phyloP scores from a whole-genome alignment of 2,329 filamentous ascomycete genomes.

The Chrysoporthe cubensis region DNA sequence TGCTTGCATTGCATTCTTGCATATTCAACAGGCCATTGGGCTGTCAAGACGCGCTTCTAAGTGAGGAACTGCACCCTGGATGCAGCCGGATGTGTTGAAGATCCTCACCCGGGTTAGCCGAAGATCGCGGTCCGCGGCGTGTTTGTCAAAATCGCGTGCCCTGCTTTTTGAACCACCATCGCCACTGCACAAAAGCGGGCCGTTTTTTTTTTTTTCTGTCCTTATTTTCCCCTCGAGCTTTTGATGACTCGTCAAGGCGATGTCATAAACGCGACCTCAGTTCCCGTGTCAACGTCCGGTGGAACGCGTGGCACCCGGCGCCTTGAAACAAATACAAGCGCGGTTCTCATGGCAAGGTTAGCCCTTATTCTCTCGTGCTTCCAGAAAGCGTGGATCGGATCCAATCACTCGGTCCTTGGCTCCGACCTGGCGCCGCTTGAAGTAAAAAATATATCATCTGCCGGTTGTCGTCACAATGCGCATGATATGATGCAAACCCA shows the following conservation, averaged over 20 bases:
- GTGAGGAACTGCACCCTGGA: neutral
- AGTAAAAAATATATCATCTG: constrained; percentile 20
- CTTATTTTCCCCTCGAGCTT: neutral
- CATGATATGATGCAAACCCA: constrained; percentile 12
- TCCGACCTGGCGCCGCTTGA: constrained; percentile 17
- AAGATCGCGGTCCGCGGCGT: neutral
- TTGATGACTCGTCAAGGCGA: neutral
- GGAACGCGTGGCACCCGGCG: neutral
- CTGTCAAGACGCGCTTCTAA: neutral
- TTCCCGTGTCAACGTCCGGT: neutral
- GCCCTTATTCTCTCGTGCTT: constrained; percentile 16
- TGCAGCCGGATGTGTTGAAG: neutral
- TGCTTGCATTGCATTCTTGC: neutral
- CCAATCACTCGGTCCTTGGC: constrained; percentile 17
- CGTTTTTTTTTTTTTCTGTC: neutral
- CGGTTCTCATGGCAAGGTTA: constrained; percentile 17
- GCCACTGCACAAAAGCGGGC: neutral
- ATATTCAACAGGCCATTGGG: neutral
- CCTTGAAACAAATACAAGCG: neutral
- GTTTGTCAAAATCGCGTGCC: neutral
- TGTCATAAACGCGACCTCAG: neutral
- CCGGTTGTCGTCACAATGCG: constrained; percentile 23
- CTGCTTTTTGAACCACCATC: neutral
- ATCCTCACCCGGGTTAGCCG: constrained; percentile 5
- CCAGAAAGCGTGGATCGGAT: constrained; percentile 24